These are phyloP conservation scores for Aspergillus sp. DNA, from an alignment of 2,329 filamentous ascomycete genomes.

Conservation along the genomic window DNA sequence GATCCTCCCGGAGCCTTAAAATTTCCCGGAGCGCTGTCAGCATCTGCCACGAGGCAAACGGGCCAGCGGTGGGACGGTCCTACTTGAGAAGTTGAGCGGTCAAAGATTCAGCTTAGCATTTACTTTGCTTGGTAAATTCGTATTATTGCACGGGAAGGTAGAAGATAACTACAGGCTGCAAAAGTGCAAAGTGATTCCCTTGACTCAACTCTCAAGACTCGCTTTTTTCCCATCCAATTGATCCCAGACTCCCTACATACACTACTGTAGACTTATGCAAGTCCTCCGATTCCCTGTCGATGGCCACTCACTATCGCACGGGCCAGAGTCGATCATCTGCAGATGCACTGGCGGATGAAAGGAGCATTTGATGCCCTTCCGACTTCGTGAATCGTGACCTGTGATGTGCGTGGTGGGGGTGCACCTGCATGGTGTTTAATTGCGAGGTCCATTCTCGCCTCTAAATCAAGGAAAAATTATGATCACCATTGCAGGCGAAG, in stretches of 20 bases:
- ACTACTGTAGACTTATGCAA: neutral
- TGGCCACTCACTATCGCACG: constrained; percentile 8
- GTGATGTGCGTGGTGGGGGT: neutral
- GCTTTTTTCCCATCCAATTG: too few species aligned
- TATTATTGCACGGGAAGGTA: too few species aligned
- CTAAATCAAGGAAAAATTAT: constrained; percentile 4
- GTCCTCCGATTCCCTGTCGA: neutral
- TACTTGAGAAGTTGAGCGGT: neutral
- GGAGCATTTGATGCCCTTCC: neutral
- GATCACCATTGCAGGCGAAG: constrained; percentile 7
- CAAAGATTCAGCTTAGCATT: neutral
- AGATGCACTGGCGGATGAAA: constrained; percentile 15
- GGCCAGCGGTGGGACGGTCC: neutral
- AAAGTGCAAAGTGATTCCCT: too few species aligned
- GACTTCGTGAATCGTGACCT: neutral
- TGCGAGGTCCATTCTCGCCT: neutral
- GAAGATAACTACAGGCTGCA: too few species aligned
- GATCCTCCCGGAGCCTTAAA: neutral
- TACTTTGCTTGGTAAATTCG: too few species aligned
- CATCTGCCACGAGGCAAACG: neutral
- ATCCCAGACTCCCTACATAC: neutral
- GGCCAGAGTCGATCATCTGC: constrained; percentile 18
- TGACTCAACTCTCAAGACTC: too few species aligned
- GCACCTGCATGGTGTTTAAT: constrained; percentile 1
- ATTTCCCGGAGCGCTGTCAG: neutral